Conservation (phyloP, 148 eudicot genomes). For the Hydrangea macrophylla region DNA sequence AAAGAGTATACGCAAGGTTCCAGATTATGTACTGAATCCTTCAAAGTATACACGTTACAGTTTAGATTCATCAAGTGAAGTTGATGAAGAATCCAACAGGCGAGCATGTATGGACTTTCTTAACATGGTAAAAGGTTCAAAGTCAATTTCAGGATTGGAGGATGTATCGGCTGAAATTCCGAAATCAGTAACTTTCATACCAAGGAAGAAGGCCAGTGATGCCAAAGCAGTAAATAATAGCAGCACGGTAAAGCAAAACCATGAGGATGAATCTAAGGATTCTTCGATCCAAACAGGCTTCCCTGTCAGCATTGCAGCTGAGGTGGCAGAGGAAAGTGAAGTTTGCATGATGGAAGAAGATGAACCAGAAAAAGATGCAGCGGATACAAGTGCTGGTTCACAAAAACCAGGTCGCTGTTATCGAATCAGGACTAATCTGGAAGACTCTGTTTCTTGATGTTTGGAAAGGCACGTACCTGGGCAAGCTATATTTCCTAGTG, state of each 20-base stretch:
- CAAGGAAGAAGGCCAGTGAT: slow-evolving; percentile 34
- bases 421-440: slow-evolving; percentile 31
- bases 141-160: not conserved
- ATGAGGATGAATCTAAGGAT: slow-evolving; percentile 17
- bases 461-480: no score
- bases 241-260: not conserved
- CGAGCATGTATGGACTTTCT: slow-evolving; percentile 25
- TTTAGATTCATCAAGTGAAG: slow-evolving; percentile 32
- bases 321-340: slow-evolving; percentile 14
- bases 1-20: slow-evolving; percentile 25
- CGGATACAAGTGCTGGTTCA: not conserved
- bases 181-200: slow-evolving; percentile 33
- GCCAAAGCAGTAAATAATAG: slow-evolving; percentile 15
- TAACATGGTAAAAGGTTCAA: slow-evolving; percentile 18
- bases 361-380: slow-evolving; percentile 21
- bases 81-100: slow-evolving; percentile 24
- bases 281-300: slow-evolving; percentile 14
- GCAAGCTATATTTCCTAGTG: no score
- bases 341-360: slow-evolving; percentile 35
- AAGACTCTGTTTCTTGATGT: slow-evolving; percentile 30
- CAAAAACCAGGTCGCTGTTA: slow-evolving; percentile 38
- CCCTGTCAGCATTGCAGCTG: slow-evolving; percentile 27
- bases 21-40: slow-evolving; percentile 47
- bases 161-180: slow-evolving; percentile 24
- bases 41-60: slow-evolving; percentile 43